These are phyloP conservation scores for Medicago truncatula DNA, from an alignment of 306 rosid genomes.

Conservation along the genomic window MtrunA17r5.0-ANR NC_053049.1:15062001-15062500, in stretches of 20 bases:
- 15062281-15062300: background rate
- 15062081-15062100: background rate
- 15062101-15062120: background rate
- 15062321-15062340: background rate
- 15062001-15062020: background rate
- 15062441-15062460: slow-evolving; percentile 95
- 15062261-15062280: background rate
- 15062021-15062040: background rate
- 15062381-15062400: background rate
- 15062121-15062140: background rate
- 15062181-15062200: background rate
- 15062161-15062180: background rate
- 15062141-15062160: no score
- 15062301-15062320: background rate
- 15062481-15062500: slow-evolving; percentile 82
- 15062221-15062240: background rate
- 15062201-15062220: background rate
- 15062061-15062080: background rate
- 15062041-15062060: no score
- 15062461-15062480: slow-evolving; percentile 73
- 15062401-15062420: slow-evolving; percentile 53
- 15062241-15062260: background rate
- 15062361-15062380: no score
- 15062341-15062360: background rate
- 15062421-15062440: slow-evolving; percentile 83